Base-by-base conservation (phyloP, 306 rosid genomes). In the Ormosia semicastrata region DNA sequence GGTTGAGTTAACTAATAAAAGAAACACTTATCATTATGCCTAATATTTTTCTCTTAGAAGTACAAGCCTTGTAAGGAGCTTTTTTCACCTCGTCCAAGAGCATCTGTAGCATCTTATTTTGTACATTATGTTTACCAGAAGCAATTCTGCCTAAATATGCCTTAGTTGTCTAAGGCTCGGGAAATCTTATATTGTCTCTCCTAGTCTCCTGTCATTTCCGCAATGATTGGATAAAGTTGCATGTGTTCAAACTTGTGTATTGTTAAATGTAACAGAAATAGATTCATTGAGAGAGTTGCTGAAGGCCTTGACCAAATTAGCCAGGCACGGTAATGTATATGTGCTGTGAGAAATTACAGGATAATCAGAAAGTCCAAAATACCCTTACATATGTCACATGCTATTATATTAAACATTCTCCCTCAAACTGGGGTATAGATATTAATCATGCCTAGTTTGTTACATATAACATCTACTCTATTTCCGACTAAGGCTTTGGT, bases 191-290 rank as follows among this genome's bases (percentile, higher is more conserved):
- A 39, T 29, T 52, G 71, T 53, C 52, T 68, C 83, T 59, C 56
- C 71, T 56, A 36, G 52, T 46, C 52, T 46, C 52, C 3, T 39
- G 29, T 66, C 62, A 80, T 78, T 50, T 72, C 41, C 52, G 7
- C 13, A 54, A 63, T 65, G 43, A 53, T 77, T 62, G 60, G 69
- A 71, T 47, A 10, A 66, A 80, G 69, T 66, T 83, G 56, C 64
- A 54, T 24, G 8, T 64, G 6, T 57, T 76, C 12, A 54, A 71
- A 54, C 57, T 63, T 72, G 72, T 66, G n/a, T 41, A 24, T 24
- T 24, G 24, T 0, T 24, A 24, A 1, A 24, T 24, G 24, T 24
- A 24, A 24, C 24, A 24, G 24, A 24, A 24, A 24, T 24, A 24
- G 24, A 24, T 24, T 24, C 24, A 24, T 24, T 24, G 24, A 24